These are phyloP conservation scores for Fusarium mexicanum DNA, from an alignment of 2,329 filamentous ascomycete genomes.

Conservation along the genomic window DNA sequence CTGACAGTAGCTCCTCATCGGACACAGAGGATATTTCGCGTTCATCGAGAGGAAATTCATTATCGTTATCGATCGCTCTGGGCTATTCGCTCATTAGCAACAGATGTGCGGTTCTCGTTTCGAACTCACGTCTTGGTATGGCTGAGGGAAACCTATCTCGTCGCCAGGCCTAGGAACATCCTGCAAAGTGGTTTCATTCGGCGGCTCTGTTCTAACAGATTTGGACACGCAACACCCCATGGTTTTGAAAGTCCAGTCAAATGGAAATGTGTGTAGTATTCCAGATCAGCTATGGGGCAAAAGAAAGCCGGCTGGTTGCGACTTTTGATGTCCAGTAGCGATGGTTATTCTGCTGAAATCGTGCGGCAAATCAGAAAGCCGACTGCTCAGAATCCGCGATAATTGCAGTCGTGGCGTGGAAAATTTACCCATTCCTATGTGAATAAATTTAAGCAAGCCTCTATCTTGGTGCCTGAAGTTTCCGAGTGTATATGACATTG, in stretches of 20 bases:
- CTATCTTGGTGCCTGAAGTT: too few relatives aligned
- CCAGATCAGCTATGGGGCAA: too few relatives aligned
- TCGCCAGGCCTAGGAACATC: background rate
- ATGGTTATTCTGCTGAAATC: too few relatives aligned
- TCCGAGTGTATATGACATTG: background rate
- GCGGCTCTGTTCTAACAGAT: background rate
- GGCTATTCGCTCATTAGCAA: background rate
- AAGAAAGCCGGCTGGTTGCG: too few relatives aligned
- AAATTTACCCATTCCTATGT: rapidly evolving
- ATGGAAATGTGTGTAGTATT: too few relatives aligned
- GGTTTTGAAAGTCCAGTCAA: background rate
- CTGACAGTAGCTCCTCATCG: background rate
- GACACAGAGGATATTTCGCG: rapidly evolving
- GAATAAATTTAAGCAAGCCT: too few relatives aligned
- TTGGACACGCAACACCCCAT: background rate
- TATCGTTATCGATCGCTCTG: rapidly evolving
- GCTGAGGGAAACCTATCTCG: background rate
- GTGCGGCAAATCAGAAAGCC: too few relatives aligned
- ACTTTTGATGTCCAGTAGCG: too few relatives aligned
- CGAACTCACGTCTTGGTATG: background rate
- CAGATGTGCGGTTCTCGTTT: background rate
- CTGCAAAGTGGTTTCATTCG: background rate
- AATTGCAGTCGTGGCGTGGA: too few relatives aligned
- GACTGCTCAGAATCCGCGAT: too few relatives aligned
- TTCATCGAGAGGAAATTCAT: rapidly evolving